Evolutionary conservation across 441 rosid species (phyloP).

Genomic region (Eruca vesicaria): DNA sequence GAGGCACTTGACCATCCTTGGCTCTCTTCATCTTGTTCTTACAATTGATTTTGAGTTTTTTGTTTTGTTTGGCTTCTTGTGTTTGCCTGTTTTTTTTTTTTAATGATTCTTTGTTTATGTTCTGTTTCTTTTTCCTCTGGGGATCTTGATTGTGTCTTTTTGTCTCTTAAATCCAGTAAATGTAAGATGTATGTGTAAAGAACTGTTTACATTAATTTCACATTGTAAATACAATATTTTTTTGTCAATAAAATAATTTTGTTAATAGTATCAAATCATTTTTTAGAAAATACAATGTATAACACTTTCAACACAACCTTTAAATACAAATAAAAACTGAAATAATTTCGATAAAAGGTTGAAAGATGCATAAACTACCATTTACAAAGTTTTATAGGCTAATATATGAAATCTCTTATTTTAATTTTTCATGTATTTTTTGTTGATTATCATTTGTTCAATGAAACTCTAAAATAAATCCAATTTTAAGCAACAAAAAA

Average conservation of each 20-base stretch:
- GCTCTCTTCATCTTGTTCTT: conserved; percentile 48
- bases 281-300: background rate
- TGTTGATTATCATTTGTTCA: background rate
- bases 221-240: background rate
- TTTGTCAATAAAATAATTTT: background rate
- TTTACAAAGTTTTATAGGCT: background rate
- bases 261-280: background rate
- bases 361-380: background rate
- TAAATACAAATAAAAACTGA: background rate
- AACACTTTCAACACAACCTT: background rate
- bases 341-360: background rate
- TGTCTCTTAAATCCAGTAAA: background rate
- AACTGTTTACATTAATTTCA: background rate
- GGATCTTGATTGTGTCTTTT: background rate
- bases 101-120: conserved; percentile 4
- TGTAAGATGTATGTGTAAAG: background rate
- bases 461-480: background rate
- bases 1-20: conserved; percentile 84
- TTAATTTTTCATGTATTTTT: background rate
- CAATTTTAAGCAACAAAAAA: too few species aligned
- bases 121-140: background rate
- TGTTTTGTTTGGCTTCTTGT: conserved; percentile 3
- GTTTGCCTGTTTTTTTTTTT: conserved; percentile 4
- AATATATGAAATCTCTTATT: background rate
- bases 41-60: conserved; percentile 29